A percentile compares a stretch with the other conserved stretches of the same genome.
Conservation (phyloP, 495 filamentous ascomycete species). For the Hypomontagnella monticulosa region DNA sequence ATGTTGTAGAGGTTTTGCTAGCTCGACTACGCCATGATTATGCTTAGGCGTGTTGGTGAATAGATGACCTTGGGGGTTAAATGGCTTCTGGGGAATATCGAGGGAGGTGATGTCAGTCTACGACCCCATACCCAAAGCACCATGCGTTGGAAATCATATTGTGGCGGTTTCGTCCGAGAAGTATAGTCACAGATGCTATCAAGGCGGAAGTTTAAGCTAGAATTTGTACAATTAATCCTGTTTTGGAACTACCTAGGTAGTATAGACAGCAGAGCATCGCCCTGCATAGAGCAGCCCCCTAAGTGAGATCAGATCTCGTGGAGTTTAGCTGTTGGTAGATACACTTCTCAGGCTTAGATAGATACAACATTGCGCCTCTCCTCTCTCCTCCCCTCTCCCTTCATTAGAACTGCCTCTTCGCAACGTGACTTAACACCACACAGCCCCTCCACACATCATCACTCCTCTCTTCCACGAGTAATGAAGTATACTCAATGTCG, state of each 20-base stretch:
- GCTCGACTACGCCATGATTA: too few species aligned
- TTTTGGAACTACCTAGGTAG: slow-evolving; percentile 1
- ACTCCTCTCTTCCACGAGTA: slow-evolving; percentile 6
- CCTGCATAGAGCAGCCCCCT: neutral
- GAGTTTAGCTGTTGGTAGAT: slow-evolving; percentile 23
- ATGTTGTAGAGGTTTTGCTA: too few species aligned
- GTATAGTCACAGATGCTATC: neutral
- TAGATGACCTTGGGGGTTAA: too few species aligned
- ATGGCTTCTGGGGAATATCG: too few species aligned
- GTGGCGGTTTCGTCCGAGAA: too few species aligned
- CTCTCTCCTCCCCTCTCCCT: neutral
- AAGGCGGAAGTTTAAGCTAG: slow-evolving; percentile 1
- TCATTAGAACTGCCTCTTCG: neutral
- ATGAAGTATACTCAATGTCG: slow-evolving; percentile 2
- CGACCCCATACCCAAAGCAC: too few species aligned
- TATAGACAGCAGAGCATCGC: slow-evolving; percentile 29
- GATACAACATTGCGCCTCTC: slow-evolving; percentile 17
- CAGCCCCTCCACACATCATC: neutral
- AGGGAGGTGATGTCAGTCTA: too few species aligned
- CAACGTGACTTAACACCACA: slow-evolving; percentile 3
- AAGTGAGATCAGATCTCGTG: slow-evolving; percentile 9
- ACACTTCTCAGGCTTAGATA: slow-evolving; percentile 29
- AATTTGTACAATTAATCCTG: slow-evolving; percentile 38
- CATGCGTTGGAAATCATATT: too few species aligned
- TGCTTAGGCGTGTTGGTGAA: too few species aligned